Evolutionary conservation across 2,329 filamentous ascomycete genomes (phyloP).

Genomic region (Nemania sp.): DNA sequence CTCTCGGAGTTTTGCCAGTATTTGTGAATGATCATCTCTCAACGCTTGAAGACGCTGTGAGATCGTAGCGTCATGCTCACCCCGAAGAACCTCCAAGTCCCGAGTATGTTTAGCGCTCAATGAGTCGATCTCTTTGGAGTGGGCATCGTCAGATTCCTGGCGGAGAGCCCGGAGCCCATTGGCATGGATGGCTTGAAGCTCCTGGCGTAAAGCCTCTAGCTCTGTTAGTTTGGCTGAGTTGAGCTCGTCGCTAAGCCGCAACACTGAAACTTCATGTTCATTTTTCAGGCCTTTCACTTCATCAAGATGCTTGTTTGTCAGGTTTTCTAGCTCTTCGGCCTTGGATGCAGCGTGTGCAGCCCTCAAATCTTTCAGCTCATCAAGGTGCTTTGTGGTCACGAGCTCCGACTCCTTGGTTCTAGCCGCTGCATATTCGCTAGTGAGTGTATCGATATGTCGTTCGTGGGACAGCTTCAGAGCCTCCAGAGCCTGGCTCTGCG

Average conservation of each 20-base stretch:
- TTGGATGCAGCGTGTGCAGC: constrained; percentile 32
- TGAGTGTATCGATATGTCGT: constrained; percentile 35
- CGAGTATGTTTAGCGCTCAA: constrained; percentile 23
- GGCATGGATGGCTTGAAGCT: constrained; percentile 29
- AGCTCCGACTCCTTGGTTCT: constrained; percentile 35
- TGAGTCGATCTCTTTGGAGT: constrained; percentile 32
- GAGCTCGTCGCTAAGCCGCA: constrained; percentile 26
- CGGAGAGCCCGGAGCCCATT: constrained; percentile 31
- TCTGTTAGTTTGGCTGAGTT: constrained; percentile 13
- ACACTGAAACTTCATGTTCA: constrained; percentile 27
- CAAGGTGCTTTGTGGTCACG: constrained; percentile 31
- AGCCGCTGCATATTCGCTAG: constrained; percentile 34
- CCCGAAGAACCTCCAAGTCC: constrained; percentile 24
- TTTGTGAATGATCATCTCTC: constrained; percentile 23
- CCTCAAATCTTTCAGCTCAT: constrained; percentile 34
- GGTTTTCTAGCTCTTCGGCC: constrained; percentile 25
- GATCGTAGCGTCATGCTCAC: constrained; percentile 26
- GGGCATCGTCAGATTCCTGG: constrained; percentile 24
- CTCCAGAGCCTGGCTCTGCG: constrained; percentile 35
- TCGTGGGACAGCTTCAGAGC: constrained; percentile 39
- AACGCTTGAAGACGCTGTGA: constrained; percentile 27
- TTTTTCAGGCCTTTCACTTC: constrained; percentile 29
- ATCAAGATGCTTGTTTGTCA: constrained; percentile 28
- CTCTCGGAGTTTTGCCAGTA: constrained; percentile 28
- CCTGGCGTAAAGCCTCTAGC: constrained; percentile 24